A percentile compares a stretch with the other conserved stretches of the same genome.
Evolutionary conservation across 495 filamentous ascomycete genomes (phyloP).

Genomic region (Lichina pygmaea): DNA sequence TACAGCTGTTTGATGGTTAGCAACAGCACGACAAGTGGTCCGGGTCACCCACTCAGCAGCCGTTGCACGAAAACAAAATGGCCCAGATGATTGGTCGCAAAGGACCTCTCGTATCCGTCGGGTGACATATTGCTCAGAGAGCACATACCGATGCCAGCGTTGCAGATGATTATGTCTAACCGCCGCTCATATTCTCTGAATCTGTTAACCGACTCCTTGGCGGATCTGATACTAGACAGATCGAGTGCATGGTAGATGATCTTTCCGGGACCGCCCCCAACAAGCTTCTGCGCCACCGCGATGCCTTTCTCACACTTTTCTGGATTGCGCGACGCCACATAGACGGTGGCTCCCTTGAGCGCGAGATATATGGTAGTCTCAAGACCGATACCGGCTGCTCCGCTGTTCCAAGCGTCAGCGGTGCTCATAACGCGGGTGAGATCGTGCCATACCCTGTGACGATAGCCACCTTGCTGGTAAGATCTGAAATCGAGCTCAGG

Average conservation of each 20-base stretch:
- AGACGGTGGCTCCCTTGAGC: slow-evolving; percentile 6
- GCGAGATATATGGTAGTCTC: slow-evolving; percentile 5
- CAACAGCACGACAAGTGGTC: too few relatives aligned
- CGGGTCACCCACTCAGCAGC: neutral
- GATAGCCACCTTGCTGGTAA: slow-evolving; percentile 6
- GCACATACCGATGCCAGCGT: slow-evolving; percentile 2
- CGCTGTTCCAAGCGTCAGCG: neutral
- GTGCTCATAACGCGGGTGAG: neutral
- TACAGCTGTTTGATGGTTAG: too few relatives aligned
- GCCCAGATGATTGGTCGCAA: slow-evolving; percentile 11
- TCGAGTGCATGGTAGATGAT: slow-evolving; percentile 6
- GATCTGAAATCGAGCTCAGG: slow-evolving; percentile 3
- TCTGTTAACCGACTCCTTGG: slow-evolving; percentile 2
- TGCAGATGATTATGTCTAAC: slow-evolving; percentile 6
- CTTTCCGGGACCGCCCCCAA: neutral
- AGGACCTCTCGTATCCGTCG: slow-evolving; percentile 8
- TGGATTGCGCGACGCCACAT: slow-evolving; percentile 6
- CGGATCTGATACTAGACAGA: slow-evolving; percentile 2
- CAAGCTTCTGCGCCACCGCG: neutral
- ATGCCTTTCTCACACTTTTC: slow-evolving; percentile 2
- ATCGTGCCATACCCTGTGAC: slow-evolving; percentile 5
- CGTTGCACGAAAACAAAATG: slow-evolving; percentile 7
- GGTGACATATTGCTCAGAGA: neutral
- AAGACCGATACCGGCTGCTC: slow-evolving; percentile 7
- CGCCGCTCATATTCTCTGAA: slow-evolving; percentile 1